Percentiles rank a stretch among this genome's conserved stretches.
These are phyloP conservation scores for Magnaporthiopsis poae DNA, from an alignment of 2,329 filamentous ascomycete species.

Conservation along the genomic window DNA sequence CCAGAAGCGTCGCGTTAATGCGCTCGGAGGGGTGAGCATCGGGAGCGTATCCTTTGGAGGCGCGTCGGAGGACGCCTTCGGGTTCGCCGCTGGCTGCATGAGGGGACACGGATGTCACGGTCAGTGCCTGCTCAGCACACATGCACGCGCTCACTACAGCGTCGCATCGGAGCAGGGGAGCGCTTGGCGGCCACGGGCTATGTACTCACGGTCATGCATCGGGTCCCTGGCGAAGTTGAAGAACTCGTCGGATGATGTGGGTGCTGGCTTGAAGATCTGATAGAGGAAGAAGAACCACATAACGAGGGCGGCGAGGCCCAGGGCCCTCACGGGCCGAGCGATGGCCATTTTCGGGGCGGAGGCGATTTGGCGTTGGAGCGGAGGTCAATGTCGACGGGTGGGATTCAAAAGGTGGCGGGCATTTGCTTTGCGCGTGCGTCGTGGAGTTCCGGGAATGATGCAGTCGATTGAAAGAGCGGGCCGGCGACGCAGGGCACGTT, in stretches of 20 bases:
- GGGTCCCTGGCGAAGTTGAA: conserved; percentile 56
- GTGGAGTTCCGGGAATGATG: background rate
- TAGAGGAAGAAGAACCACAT: conserved; percentile 73
- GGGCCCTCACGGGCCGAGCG: conserved; percentile 71
- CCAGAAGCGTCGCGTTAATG: conserved; percentile 86
- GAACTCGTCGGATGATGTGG: conserved; percentile 15
- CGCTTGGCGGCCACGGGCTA: background rate
- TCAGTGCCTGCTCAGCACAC: conserved; percentile 10
- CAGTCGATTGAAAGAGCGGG: background rate
- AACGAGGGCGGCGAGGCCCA: conserved; percentile 60
- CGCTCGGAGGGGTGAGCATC: conserved; percentile 67
- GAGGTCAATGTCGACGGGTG: background rate
- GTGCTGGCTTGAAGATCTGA: conserved; percentile 56
- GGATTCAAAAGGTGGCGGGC: background rate
- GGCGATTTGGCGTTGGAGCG: no score
- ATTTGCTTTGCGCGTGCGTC: background rate
- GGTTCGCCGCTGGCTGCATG: conserved; percentile 70
- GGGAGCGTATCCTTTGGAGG: conserved; percentile 66
- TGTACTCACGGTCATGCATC: conserved; percentile 67
- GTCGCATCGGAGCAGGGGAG: background rate
- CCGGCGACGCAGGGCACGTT: background rate
- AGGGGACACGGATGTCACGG: conserved; percentile 2
- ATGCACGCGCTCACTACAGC: background rate
- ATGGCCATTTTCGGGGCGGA: conserved; percentile 49
- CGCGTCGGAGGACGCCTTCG: conserved; percentile 62